phyloP scores from a whole-genome alignment of 345 rosid genomes.

The Angophora floribunda region DNA sequence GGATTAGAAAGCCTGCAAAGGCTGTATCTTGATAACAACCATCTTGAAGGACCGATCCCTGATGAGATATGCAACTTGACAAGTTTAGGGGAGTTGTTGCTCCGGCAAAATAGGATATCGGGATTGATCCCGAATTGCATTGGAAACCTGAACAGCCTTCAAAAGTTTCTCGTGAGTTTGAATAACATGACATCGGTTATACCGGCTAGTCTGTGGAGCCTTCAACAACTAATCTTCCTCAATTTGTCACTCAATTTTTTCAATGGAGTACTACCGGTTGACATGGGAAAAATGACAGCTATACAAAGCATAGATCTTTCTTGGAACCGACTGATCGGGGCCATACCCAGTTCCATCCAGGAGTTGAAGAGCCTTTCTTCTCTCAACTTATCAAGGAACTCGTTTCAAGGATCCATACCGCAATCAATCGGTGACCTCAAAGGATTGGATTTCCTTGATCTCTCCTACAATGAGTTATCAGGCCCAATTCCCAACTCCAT shows the following conservation, averaged over 20 bases:
- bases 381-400: slow-evolving; percentile 1
- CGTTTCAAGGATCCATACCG: slow-evolving; percentile 1
- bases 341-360: neutral
- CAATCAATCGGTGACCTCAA: neutral
- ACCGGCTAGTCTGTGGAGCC: neutral
- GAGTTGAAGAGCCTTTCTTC: neutral
- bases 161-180: neutral
- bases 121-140: neutral
- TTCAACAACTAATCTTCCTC: neutral
- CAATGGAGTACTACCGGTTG: neutral
- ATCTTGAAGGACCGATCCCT: neutral
- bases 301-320: neutral
- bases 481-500: neutral
- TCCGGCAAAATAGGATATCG: neutral
- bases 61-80: neutral
- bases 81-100: neutral
- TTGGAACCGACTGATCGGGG: neutral
- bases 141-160: neutral
- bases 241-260: neutral
- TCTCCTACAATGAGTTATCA: neutral
- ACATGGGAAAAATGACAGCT: neutral
- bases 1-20: neutral
- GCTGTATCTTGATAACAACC: neutral
- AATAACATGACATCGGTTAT: neutral
- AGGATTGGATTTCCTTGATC: neutral